phyloP scores from a whole-genome alignment of 179 eudicot species.

The Patellifolia procumbens region DNA sequence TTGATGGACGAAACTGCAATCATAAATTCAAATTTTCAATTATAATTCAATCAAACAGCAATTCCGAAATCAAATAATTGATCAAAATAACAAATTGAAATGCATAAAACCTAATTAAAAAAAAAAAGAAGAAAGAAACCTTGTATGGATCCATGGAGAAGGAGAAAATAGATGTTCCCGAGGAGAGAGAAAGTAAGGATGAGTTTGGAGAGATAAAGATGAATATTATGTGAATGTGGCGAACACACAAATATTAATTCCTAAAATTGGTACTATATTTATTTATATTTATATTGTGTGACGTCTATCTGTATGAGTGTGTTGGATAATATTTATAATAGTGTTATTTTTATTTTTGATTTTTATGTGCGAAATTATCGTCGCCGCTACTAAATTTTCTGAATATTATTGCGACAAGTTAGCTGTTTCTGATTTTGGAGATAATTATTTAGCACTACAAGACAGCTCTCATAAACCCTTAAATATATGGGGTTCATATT shows the following conservation, averaged over 20 bases:
- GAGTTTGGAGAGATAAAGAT: not conserved
- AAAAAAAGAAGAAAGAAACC: constrained; percentile 29
- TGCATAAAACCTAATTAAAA: not conserved
- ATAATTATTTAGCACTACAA: not conserved
- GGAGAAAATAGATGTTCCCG: not conserved
- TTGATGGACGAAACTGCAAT: constrained; percentile 82
- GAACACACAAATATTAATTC: constrained; percentile 13
- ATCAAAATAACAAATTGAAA: not conserved
- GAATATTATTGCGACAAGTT: constrained; percentile 23
- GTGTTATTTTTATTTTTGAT: not conserved
- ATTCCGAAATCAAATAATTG: not conserved
- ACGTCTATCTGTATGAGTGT: not conserved
- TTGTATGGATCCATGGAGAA: constrained; percentile 65
- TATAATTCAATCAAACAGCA: constrained; percentile 6
- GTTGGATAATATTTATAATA: constrained; percentile 10
- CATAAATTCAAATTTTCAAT: constrained; percentile 5
- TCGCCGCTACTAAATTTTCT: constrained; percentile 19
- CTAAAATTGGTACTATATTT: not conserved
- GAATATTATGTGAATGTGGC: constrained; percentile 18
- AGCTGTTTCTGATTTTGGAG: not conserved
- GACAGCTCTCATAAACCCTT: not conserved
- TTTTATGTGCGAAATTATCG: not conserved
- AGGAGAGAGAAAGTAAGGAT: constrained; percentile 16
- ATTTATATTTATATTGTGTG: not conserved
- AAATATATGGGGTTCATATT: not conserved